Evolutionary conservation across 805 yeast genomes (phyloP), one percentile per base, ranked within the genome.

Genomic region (Sungouiella thailandica): DNA sequence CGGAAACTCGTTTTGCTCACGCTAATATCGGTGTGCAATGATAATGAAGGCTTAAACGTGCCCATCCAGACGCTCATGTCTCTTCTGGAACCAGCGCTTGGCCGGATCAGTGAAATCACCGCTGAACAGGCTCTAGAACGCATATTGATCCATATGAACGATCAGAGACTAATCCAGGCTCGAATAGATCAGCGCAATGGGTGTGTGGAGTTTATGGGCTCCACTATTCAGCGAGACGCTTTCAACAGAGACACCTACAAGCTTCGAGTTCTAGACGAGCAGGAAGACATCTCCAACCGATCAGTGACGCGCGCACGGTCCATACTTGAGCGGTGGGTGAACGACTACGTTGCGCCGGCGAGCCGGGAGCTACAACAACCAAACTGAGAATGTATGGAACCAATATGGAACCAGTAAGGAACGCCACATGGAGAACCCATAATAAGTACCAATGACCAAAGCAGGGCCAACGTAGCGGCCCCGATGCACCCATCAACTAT

Each of bases 1-100:
- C 25, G 35, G 1, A 62, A 63, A 34, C 44, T 66, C 12, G 45
- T 55, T 7, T 46, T 53, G 31, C 46, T 65, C 8, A 55, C 58
- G 2, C 34, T 63, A 2, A 29, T 62, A 8, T 33, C 56, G 5
- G 35, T 54, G 9, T 38, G 47, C 28, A 44, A 43, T 11, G 57
- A 51, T 20, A 40, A 51, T 25, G 58, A 53, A 17, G 56, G 57
- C 12, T 34, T 37, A 24, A 32, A 37, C 2, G 31, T 55, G 2
- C 26, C 33, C 20, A 37, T 50, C 7, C 45, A 37, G 4, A 39
- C 47, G 4, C 32, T 58, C 25, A 36, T 47, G 9, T 28, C 46
- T 41, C 44, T 40, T n/a, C 35, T 52, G 28, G 36, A 26, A 10
- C 34, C 38, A 6, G 49, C 47, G 7, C 28, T 53, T 3, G 17